Evolutionary conservation across 148 eudicot genomes (phyloP), one percentile per base, ranked within the genome.

Genomic region (Arbutus unedo): DNA sequence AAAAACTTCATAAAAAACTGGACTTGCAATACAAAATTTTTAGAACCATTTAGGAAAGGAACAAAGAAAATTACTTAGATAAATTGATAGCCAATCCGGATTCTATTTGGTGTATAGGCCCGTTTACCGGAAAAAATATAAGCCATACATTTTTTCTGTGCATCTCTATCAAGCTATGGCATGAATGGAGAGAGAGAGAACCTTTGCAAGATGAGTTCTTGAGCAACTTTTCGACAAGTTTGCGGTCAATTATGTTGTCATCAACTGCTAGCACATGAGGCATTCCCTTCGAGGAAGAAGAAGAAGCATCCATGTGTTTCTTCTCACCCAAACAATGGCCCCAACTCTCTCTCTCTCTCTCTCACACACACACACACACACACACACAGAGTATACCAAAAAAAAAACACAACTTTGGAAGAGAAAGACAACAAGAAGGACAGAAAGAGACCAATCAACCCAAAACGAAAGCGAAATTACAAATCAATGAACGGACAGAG

Each of bases 221-320:
- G 87, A 91, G 92, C 82, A 91, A 81, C 84, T 74, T 90, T 76
- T 90, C 92, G 41, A 89, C 87, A 80, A 91, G 88, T 45, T 85
- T 88, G 4, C 94, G 89, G 60, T 91, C 94, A 79, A 91, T 79
- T 48, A 85, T 70, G 81, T 88, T 91, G 81, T 91, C 94, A 75
- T 91, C 92, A 5, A 91, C 91, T 3, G 90, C 94, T 72, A 91
- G 87, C 31, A 91, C 92, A 81, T 89, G 92, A 4, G 82, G 88
- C 68, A 48, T 50, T 7, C 48, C 62, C 74, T 50, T 47, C 11
- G 53, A 38, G 4, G 31, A 56, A 38, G 66, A 41, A 38, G 50
- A 77, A 45, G 50, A 5, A 79, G 72, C 23, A 48, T n/a, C 81
- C 81, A 79, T 79, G 3, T 62, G 16, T 43, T 44, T 60, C 53